phyloP scores from a whole-genome alignment of 495 filamentous ascomycete species.

The Aspergillus conjunctus region DNA sequence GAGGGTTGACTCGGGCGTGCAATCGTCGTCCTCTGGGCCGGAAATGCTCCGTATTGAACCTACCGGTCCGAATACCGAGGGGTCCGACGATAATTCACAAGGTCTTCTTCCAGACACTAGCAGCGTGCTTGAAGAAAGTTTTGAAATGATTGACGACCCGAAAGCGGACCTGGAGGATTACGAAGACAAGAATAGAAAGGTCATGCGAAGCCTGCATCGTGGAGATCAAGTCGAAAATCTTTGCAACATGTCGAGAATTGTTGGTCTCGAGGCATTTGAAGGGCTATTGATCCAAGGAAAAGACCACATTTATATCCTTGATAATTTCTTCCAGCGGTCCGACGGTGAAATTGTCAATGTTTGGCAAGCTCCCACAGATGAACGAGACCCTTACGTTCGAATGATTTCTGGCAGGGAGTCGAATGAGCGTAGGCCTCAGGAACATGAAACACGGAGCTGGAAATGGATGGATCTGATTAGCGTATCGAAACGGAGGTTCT shows the following conservation, averaged over 20 bases:
- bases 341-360: conserved; percentile 97
- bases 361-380: conserved; percentile 87
- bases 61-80: conserved; percentile 30
- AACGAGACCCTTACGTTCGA: conserved; percentile 91
- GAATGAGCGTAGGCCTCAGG: conserved; percentile 58
- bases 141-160: conserved; percentile 89
- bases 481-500: conserved; percentile 92
- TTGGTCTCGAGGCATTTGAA: conserved; percentile 89
- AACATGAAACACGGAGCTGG: conserved; percentile 87
- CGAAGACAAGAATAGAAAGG: conserved; percentile 96
- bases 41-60: conserved; percentile 45
- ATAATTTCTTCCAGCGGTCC: conserved; percentile 89
- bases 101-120: conserved; percentile 48
- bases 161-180: conserved; percentile 81
- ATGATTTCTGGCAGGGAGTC: conserved; percentile 83
- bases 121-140: conserved; percentile 73
- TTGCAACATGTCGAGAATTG: conserved; percentile 91
- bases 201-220: conserved; percentile 90
- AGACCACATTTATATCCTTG: conserved; percentile 87
- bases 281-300: conserved; percentile 94
- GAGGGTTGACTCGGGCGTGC: conserved; percentile 42
- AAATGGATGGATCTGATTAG: conserved; percentile 92
- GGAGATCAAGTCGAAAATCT: conserved; percentile 92
- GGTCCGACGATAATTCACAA: conserved; percentile 29
- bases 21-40: conserved; percentile 28